phyloP scores from a whole-genome alignment of 169 alveolate genomes.

The Eimeria maxima region DNA sequence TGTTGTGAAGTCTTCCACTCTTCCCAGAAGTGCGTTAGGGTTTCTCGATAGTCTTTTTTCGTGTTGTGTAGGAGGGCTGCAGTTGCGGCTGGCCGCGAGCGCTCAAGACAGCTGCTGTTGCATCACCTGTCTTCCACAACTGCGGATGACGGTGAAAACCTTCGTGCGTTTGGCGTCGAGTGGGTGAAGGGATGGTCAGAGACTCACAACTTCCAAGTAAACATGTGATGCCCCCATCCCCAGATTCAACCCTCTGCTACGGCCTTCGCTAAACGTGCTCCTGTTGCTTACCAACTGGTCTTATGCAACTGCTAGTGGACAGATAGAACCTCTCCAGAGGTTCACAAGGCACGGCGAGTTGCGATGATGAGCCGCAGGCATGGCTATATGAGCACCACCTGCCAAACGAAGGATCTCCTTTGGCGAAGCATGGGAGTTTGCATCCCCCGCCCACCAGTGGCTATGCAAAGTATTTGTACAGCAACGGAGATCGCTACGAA shows the following conservation, averaged over 20 bases:
- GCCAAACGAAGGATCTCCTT: slow-evolving; percentile 66
- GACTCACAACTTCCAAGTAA: slow-evolving; percentile 81
- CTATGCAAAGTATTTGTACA: slow-evolving; percentile 62
- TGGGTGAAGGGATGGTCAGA: slow-evolving; percentile 79
- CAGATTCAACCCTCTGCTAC: no score
- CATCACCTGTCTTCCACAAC: background rate
- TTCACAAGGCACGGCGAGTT: background rate
- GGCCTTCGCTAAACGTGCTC: background rate
- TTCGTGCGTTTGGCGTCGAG: slow-evolving; percentile 31
- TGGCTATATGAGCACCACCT: slow-evolving; percentile 81
- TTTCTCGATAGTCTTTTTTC: background rate
- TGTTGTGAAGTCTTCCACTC: background rate
- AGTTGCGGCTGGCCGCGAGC: slow-evolving; percentile 77
- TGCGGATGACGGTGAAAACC: slow-evolving; percentile 25
- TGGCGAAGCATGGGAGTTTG: slow-evolving; percentile 53
- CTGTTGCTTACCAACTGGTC: background rate
- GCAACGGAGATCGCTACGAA: slow-evolving; percentile 79
- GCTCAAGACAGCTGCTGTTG: slow-evolving; percentile 70
- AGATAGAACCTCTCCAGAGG: background rate
- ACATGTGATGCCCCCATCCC: no score
- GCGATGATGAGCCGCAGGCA: slow-evolving; percentile 61
- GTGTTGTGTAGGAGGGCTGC: slow-evolving; percentile 56
- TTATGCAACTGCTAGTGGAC: background rate
- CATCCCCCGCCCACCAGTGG: slow-evolving; percentile 76
- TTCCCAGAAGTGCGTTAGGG: background rate